Evolutionary conservation across 169 alveolate species (phyloP).

Genomic region (Plasmodium adleri): DNA sequence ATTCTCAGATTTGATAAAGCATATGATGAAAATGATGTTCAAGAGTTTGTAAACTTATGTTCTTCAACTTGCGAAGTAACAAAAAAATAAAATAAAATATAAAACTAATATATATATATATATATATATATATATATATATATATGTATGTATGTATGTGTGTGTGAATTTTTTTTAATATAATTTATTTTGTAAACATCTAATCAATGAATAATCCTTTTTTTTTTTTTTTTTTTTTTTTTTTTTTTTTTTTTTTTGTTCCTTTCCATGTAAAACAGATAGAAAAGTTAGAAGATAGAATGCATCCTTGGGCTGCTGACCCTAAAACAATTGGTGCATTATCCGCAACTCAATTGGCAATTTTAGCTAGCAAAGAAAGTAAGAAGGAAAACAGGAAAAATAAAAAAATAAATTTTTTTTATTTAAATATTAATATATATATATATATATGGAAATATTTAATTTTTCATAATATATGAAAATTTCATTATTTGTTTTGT

Average conservation of each 20-base stretch:
- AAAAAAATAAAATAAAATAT: too few relatives aligned
- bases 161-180: background rate
- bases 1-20: constrained; percentile 89
- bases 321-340: constrained; percentile 96
- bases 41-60: constrained; percentile 87
- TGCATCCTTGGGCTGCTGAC: constrained; percentile 97
- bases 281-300: constrained; percentile 88
- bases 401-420: background rate
- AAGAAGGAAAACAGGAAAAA: background rate
- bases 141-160: background rate
- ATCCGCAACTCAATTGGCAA: constrained; percentile 96
- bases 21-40: constrained; percentile 87
- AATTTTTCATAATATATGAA: too few relatives aligned
- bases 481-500: constrained; percentile 1
- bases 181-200: too few relatives aligned
- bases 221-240: too few relatives aligned
- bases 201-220: too few relatives aligned
- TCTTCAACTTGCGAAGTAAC: constrained; percentile 84
- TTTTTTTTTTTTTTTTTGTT: too few relatives aligned
- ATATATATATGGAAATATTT: background rate
- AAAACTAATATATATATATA: background rate
- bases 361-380: constrained; percentile 89
- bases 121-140: background rate
- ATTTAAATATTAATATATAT: constrained; percentile 4
- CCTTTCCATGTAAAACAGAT: constrained; percentile 77